Conservation (phyloP, 2,329 filamentous ascomycete genomes). For the Colletotrichum zoysiae region DNA sequence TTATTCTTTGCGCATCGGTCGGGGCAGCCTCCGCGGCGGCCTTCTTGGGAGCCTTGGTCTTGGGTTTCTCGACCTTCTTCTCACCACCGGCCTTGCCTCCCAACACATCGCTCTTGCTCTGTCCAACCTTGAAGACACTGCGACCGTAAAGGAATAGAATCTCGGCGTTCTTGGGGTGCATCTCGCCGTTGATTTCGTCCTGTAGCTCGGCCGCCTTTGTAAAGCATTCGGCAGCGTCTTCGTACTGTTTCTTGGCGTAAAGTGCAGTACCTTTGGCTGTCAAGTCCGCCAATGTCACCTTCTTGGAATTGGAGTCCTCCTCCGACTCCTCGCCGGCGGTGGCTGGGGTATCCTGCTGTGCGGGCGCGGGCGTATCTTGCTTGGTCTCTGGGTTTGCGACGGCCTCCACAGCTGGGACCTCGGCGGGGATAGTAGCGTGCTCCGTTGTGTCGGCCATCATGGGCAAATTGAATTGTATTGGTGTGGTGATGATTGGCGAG, state of each 20-base stretch:
- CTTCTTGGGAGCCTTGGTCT: constrained; percentile 56
- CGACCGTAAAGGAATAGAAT: constrained; percentile 95
- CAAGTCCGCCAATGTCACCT: constrained; percentile 80
- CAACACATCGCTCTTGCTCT: constrained; percentile 93
- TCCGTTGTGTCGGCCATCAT: constrained; percentile 50
- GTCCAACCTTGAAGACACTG: constrained; percentile 92
- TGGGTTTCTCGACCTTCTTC: constrained; percentile 53
- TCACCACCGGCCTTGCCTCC: constrained; percentile 80
- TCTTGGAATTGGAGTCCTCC: constrained; percentile 63
- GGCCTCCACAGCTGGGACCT: constrained; percentile 42
- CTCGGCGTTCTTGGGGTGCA: constrained; percentile 90
- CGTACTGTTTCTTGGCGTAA: constrained; percentile 91
- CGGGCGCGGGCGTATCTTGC: constrained; percentile 36
- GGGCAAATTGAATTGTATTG: neutral
- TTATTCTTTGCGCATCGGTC: constrained; percentile 53
- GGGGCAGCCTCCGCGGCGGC: constrained; percentile 49
- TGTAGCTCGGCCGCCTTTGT: constrained; percentile 91
- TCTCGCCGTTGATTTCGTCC: constrained; percentile 91
- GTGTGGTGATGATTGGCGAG: constrained; percentile 4
- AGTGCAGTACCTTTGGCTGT: constrained; percentile 84
- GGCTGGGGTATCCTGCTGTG: constrained; percentile 34
- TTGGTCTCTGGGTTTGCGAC: constrained; percentile 43
- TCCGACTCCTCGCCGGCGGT: constrained; percentile 47
- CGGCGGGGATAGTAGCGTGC: constrained; percentile 44
- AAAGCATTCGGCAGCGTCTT: constrained; percentile 87